phyloP scores from a whole-genome alignment of 495 filamentous ascomycete genomes.

The Lophiotrema nucula region DNA sequence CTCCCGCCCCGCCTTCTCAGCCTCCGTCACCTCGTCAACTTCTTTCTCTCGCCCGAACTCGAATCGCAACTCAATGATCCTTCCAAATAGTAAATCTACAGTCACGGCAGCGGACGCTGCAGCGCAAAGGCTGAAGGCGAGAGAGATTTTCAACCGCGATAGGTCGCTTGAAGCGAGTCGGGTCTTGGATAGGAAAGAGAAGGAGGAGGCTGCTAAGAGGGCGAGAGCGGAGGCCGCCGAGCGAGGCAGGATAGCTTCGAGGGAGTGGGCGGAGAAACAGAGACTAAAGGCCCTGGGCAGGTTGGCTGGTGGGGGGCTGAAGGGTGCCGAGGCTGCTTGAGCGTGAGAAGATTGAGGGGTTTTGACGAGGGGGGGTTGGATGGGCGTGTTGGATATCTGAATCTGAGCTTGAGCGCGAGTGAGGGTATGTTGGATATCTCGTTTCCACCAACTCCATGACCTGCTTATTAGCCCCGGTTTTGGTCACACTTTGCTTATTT shows the following conservation, averaged over 20 bases:
- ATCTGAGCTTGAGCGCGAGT: no score
- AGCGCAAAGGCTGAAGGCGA: conserved; percentile 54
- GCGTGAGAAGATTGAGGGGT: not conserved
- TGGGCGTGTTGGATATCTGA: no score
- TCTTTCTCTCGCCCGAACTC: conserved; percentile 7
- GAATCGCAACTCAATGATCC: conserved; percentile 18
- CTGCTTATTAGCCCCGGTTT: no score
- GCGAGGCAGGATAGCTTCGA: conserved; percentile 57
- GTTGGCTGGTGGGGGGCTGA: not conserved
- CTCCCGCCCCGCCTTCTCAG: conserved; percentile 5
- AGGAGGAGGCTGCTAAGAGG: conserved; percentile 35
- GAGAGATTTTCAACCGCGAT: conserved; percentile 61
- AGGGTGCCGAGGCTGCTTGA: conserved; percentile 10
- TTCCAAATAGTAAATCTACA: conserved; percentile 41
- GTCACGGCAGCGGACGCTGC: conserved; percentile 51
- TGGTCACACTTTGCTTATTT: no score
- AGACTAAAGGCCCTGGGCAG: conserved; percentile 40
- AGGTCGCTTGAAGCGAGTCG: conserved; percentile 53
- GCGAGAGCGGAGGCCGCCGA: conserved; percentile 56
- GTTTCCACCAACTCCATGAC: no score
- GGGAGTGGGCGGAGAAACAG: conserved; percentile 73
- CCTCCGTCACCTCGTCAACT: not conserved
- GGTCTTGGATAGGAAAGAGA: conserved; percentile 27
- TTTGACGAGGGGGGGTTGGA: no score
- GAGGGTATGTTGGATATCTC: no score